phyloP scores from a whole-genome alignment of 1,284 basidiomycete species.

The Cryptococcus floricola region DNA sequence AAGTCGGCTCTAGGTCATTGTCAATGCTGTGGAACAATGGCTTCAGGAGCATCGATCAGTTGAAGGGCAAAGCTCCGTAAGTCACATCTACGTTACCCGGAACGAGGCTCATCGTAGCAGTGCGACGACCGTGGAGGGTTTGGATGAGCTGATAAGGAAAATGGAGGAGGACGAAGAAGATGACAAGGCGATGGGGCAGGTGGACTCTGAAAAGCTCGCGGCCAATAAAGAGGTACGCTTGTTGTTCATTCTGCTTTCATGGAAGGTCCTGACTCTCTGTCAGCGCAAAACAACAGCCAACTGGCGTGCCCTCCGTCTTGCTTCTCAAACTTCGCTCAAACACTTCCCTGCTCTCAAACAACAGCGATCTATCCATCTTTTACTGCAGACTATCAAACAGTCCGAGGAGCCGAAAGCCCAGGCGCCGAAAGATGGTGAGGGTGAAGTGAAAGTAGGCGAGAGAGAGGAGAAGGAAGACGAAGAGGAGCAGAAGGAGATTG shows the following conservation, averaged over 20 bases:
- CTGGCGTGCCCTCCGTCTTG: constrained; percentile 39
- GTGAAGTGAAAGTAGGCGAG: constrained; percentile 5
- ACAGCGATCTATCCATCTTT: constrained; percentile 27
- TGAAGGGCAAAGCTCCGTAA: constrained; percentile 28
- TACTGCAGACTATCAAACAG: constrained; percentile 22
- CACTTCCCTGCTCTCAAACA: constrained; percentile 21
- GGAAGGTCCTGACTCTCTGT: neutral
- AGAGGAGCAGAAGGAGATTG: neutral
- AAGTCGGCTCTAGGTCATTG: constrained; percentile 38
- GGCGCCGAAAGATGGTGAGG: constrained; percentile 4
- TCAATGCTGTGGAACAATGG: constrained; percentile 32
- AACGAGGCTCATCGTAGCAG: constrained; percentile 7
- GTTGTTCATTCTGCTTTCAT: neutral
- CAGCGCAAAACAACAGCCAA: constrained; percentile 30
- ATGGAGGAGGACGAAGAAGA: constrained; percentile 40
- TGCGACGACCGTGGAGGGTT: constrained; percentile 14
- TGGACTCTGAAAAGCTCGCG: constrained; percentile 16
- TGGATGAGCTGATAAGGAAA: constrained; percentile 27
- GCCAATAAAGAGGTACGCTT: constrained; percentile 26
- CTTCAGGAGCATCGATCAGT: constrained; percentile 33
- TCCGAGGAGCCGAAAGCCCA: constrained; percentile 5
- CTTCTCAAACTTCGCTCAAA: constrained; percentile 27
- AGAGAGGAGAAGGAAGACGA: constrained; percentile 1
- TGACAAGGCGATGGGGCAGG: constrained; percentile 37
- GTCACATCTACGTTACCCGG: neutral